phyloP scores from a whole-genome alignment of 768 basidiomycete species.

The Phylloporus rhodoxanthus region DNA sequence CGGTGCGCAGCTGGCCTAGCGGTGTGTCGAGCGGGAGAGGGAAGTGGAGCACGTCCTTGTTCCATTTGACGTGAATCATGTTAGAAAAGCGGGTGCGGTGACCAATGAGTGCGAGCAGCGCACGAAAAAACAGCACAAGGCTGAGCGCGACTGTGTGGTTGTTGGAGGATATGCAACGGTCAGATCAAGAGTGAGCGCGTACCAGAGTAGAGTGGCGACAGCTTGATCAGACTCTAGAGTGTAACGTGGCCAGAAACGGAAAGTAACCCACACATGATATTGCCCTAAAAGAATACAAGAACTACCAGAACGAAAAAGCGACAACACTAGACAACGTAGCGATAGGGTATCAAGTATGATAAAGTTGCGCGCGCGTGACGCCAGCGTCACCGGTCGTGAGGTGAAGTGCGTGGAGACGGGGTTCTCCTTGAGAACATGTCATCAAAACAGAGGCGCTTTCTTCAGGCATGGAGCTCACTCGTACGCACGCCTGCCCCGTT shows the following conservation, averaged over 20 bases:
- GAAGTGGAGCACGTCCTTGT: slow-evolving; percentile 44
- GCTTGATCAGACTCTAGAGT: slow-evolving; percentile 18
- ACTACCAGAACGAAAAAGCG: slow-evolving; percentile 4
- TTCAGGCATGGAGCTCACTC: slow-evolving; percentile 19
- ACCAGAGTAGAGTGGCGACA: slow-evolving; percentile 28
- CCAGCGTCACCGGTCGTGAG: slow-evolving; percentile 19
- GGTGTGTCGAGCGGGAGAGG: slow-evolving; percentile 50
- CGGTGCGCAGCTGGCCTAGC: slow-evolving; percentile 51
- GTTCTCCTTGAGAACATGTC: slow-evolving; percentile 14
- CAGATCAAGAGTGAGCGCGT: background rate
- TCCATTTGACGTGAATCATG: slow-evolving; percentile 47
- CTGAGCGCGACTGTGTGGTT: slow-evolving; percentile 23
- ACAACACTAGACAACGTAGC: slow-evolving; percentile 6
- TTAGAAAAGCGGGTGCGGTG: slow-evolving; percentile 15
- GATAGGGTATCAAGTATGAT: slow-evolving; percentile 7
- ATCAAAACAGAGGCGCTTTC: slow-evolving; percentile 3
- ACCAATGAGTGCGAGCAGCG: slow-evolving; percentile 15
- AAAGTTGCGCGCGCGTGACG: too few relatives aligned
- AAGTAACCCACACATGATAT: background rate
- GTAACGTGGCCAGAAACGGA: slow-evolving; percentile 12
- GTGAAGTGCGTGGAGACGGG: slow-evolving; percentile 19
- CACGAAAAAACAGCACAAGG: slow-evolving; percentile 32
- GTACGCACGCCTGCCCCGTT: slow-evolving; percentile 22
- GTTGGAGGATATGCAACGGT: background rate
- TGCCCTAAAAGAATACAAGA: slow-evolving; percentile 5